Evolutionary conservation across 78 protist genomes (phyloP).

Genomic region (Goniomonas avonlea): DNA sequence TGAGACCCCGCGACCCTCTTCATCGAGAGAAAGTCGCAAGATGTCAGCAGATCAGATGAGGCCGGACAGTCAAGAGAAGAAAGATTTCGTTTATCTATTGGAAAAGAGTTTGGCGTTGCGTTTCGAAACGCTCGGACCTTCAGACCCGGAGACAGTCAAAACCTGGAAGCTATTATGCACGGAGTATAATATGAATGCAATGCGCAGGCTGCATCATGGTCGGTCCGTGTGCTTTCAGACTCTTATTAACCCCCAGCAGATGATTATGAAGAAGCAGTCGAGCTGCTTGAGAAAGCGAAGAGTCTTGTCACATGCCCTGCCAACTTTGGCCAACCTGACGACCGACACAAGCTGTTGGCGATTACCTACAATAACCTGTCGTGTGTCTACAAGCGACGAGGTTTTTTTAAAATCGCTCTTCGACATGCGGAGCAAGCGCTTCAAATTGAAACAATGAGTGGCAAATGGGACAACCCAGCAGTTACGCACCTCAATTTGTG

Average conservation of each 20-base stretch:
- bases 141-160: background rate
- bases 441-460: background rate
- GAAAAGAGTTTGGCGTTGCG: slow-evolving; percentile 13
- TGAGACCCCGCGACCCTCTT: no score
- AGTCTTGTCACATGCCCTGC: background rate
- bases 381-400: background rate
- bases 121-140: background rate
- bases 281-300: background rate
- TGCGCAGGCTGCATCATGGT: background rate
- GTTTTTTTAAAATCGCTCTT: background rate
- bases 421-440: background rate
- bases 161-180: background rate
- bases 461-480: slow-evolving; percentile 2
- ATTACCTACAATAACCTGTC: slow-evolving; percentile 16
- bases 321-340: background rate
- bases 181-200: background rate
- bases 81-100: no score
- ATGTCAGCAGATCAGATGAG: no score
- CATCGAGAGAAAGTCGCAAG: no score
- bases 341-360: slow-evolving; percentile 8
- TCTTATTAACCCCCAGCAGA: no score
- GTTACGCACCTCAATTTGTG: slow-evolving; percentile 1
- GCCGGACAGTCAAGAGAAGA: no score
- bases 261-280: background rate
- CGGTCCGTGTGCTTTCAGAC: no score